phyloP scores from a whole-genome alignment of 495 filamentous ascomycete species.

The Penicillium daleae region DNA sequence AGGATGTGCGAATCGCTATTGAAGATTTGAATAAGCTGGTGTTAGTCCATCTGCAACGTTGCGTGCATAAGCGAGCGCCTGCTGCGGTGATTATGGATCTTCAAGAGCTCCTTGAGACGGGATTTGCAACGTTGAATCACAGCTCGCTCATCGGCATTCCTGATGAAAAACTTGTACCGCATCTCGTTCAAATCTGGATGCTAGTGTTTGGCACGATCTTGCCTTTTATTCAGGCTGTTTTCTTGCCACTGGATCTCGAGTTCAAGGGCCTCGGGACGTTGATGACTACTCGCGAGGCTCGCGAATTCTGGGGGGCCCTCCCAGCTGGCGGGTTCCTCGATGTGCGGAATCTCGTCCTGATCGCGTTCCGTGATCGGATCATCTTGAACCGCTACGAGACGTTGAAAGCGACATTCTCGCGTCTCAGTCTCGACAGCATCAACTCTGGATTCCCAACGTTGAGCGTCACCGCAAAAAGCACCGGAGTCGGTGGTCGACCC shows the following conservation, averaged over 20 bases:
- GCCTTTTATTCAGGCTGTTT: slow-evolving; percentile 95
- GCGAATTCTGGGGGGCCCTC: slow-evolving; percentile 83
- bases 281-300: slow-evolving; percentile 73
- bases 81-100: slow-evolving; percentile 77
- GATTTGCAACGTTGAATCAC: slow-evolving; percentile 85
- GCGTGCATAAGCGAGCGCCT: slow-evolving; percentile 68
- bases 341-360: slow-evolving; percentile 82
- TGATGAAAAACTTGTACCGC: slow-evolving; percentile 82
- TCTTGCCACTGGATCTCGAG: slow-evolving; percentile 91
- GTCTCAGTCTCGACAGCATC: slow-evolving; percentile 82
- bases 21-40: slow-evolving; percentile 95
- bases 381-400: slow-evolving; percentile 84
- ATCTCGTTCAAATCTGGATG: slow-evolving; percentile 92
- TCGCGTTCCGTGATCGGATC: slow-evolving; percentile 87
- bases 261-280: slow-evolving; percentile 82
- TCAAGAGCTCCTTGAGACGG: slow-evolving; percentile 75
- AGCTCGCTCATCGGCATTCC: slow-evolving; percentile 68
- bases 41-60: slow-evolving; percentile 76
- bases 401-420: slow-evolving; percentile 87
- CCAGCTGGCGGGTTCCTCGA: slow-evolving; percentile 64
- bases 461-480: slow-evolving; percentile 52
- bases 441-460: slow-evolving; percentile 58
- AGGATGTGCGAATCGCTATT: slow-evolving; percentile 84
- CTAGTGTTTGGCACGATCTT: slow-evolving; percentile 86
- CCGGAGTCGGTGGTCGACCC: slow-evolving; percentile 56